Conservation (phyloP, 805 yeast genomes). For the Barnettozyma botsteinii region DNA sequence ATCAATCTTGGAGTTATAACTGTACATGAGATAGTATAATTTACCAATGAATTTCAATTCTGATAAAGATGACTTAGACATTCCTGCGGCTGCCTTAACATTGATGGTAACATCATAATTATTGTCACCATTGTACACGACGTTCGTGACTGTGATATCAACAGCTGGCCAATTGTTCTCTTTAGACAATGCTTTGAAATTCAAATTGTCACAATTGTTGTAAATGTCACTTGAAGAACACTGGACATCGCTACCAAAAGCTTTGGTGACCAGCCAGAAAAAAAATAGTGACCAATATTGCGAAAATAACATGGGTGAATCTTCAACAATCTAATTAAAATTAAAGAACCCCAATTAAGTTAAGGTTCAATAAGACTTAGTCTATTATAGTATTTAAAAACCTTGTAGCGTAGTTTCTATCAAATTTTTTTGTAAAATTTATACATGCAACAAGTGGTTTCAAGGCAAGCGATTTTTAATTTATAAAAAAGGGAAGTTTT, state of each 20-base stretch:
- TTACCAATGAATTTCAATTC: slow-evolving; percentile 15
- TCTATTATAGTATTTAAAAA: too few relatives aligned
- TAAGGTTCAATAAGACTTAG: not conserved
- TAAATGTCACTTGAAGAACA: not conserved
- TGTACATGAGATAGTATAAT: slow-evolving; percentile 5
- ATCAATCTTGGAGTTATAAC: slow-evolving; percentile 7
- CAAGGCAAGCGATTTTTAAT: not conserved
- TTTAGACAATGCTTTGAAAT: slow-evolving; percentile 6
- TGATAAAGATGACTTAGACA: slow-evolving; percentile 7
- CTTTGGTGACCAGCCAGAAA: not conserved
- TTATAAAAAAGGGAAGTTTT: not conserved
- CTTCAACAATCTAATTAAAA: not conserved
- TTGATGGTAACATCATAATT: slow-evolving; percentile 11
- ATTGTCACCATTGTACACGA: slow-evolving; percentile 3
- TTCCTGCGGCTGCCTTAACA: slow-evolving; percentile 4
- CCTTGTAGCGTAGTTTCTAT: too few relatives aligned
- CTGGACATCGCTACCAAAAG: not conserved
- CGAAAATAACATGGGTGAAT: not conserved
- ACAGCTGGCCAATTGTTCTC: slow-evolving; percentile 10
- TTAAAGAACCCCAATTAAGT: not conserved
- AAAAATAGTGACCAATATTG: not conserved
- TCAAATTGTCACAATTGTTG: slow-evolving; percentile 4
- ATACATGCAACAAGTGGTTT: too few relatives aligned
- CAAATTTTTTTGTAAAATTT: too few relatives aligned
- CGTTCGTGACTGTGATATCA: slow-evolving; percentile 10